phyloP scores from a whole-genome alignment of 2,329 filamentous ascomycete species.

The Amphichorda felina region DNA sequence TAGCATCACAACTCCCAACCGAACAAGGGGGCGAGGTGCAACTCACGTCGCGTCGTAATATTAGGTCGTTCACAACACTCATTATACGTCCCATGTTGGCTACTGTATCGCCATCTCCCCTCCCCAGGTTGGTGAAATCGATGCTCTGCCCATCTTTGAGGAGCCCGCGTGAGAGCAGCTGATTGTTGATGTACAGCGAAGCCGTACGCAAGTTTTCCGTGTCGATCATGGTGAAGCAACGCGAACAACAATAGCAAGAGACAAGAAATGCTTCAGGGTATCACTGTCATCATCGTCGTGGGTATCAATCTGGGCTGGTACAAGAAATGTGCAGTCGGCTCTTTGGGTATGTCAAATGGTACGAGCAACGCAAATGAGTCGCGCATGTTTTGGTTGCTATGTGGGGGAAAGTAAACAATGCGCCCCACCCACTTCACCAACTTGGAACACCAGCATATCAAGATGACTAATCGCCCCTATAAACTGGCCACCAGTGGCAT shows the following conservation, averaged over 20 bases:
- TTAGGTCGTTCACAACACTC: conserved; percentile 85
- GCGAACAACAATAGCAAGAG: background rate
- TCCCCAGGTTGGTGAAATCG: conserved; percentile 67
- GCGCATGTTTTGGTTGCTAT: conserved; percentile 18
- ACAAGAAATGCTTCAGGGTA: background rate
- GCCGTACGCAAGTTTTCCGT: conserved; percentile 52
- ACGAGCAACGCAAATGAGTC: background rate
- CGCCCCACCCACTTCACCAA: conserved; percentile 2
- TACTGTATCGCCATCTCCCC: conserved; percentile 38
- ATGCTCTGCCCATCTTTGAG: conserved; percentile 60
- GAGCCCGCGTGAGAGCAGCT: conserved; percentile 53
- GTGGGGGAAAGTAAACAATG: conserved; percentile 27
- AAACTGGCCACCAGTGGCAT: too few species aligned
- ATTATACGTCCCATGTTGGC: conserved; percentile 78
- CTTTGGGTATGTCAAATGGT: too few species aligned
- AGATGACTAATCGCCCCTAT: conserved; percentile 14
- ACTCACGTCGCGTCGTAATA: conserved; percentile 73
- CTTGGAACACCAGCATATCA: conserved; percentile 2
- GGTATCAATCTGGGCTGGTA: conserved; percentile 1
- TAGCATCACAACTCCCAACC: background rate
- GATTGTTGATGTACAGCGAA: conserved; percentile 63
- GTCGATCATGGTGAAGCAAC: conserved; percentile 34
- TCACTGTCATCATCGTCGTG: background rate
- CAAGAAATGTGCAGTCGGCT: too few species aligned
- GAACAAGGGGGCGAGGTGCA: background rate